A percentile compares a stretch with the other conserved stretches of the same genome.
Evolutionary conservation across 164 flowering plant species (phyloP).

Genomic region (Liquidambar formosana): DNA sequence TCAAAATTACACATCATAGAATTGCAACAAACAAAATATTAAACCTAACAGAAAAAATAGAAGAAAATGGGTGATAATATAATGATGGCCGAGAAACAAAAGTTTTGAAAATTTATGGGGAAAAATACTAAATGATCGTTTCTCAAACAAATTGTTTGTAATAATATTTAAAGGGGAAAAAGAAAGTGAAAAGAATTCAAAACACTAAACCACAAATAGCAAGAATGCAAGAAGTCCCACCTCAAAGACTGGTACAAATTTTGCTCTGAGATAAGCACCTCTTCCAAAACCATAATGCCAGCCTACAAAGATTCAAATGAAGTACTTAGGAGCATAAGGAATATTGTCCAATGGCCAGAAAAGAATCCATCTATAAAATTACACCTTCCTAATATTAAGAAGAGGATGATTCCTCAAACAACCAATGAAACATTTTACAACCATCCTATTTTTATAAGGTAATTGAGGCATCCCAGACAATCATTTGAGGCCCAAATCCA

Average conservation of each 20-base stretch:
- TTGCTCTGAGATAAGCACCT: conserved; percentile 12
- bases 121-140: neutral
- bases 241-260: conserved; percentile 11
- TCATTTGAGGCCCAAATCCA: neutral
- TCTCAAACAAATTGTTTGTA: neutral
- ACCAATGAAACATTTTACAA: neutral
- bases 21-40: neutral
- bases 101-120: neutral
- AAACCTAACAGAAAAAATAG: neutral
- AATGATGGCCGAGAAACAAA: no score
- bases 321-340: neutral
- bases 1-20: neutral
- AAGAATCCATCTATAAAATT: neutral
- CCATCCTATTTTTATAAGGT: neutral
- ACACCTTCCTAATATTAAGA: neutral
- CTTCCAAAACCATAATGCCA: conserved; percentile 25
- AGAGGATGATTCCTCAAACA: neutral
- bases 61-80: neutral
- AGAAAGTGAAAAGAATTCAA: neutral
- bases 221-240: conserved; percentile 13
- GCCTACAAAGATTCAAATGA: conserved; percentile 12
- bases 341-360: neutral
- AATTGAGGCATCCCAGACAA: neutral
- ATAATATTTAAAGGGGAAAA: neutral
- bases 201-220: neutral